Evolutionary conservation across 1,284 basidiomycete species (phyloP).

Genomic region (Marasmius oreades): DNA sequence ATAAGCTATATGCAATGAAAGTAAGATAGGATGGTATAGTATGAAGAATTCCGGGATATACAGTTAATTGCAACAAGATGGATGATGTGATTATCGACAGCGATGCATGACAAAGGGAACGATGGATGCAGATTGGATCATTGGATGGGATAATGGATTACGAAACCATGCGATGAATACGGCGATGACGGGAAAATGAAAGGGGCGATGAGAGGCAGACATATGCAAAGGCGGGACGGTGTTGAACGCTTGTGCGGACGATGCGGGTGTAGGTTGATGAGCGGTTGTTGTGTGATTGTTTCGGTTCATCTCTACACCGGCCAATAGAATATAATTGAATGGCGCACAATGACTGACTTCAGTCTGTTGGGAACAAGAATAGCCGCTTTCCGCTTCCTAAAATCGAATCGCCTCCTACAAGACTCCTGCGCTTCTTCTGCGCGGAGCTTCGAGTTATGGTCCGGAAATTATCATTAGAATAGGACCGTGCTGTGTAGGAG

Average conservation of each 20-base stretch:
- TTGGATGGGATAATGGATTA: background rate
- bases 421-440: background rate
- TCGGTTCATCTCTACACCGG: background rate
- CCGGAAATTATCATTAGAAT: constrained; percentile 67
- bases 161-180: background rate
- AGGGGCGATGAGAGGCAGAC: background rate
- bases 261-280: background rate
- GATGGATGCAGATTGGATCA: background rate
- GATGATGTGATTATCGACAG: background rate
- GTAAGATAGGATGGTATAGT: background rate
- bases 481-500: constrained; percentile 47
- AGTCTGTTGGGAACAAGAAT: constrained; percentile 14
- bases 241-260: background rate
- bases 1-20: background rate
- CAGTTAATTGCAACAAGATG: background rate
- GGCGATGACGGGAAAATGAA: background rate
- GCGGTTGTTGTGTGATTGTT: background rate
- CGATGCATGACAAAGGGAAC: background rate
- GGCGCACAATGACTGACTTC: background rate
- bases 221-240: background rate
- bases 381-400: constrained; percentile 9
- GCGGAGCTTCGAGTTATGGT: constrained; percentile 26
- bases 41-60: background rate
- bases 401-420: background rate
- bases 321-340: background rate